Evolutionary conservation across 2,329 filamentous ascomycete genomes (phyloP).

Genomic region (Ophiostoma fasciatum): DNA sequence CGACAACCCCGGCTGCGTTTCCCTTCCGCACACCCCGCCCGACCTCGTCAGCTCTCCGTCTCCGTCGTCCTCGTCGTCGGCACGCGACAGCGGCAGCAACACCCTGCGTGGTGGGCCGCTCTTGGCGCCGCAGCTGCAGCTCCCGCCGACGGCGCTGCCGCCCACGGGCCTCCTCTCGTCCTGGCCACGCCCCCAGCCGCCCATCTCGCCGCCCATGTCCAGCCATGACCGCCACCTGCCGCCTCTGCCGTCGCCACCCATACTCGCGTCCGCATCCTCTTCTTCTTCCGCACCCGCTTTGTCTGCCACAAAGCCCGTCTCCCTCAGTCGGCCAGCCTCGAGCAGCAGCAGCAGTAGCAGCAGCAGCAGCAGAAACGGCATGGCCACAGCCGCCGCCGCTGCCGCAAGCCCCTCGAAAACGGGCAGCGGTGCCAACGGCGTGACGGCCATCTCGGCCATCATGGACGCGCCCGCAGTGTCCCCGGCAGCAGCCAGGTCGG

Average conservation of each 20-base stretch:
- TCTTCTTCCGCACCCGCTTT: background rate
- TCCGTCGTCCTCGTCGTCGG: constrained; percentile 12
- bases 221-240: constrained; percentile 34
- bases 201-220: constrained; percentile 41
- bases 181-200: constrained; percentile 26
- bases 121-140: too few relatives aligned
- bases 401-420: too few relatives aligned
- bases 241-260: constrained; percentile 8
- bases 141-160: too few relatives aligned
- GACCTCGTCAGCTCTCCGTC: constrained; percentile 34
- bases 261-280: constrained; percentile 5
- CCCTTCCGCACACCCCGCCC: constrained; percentile 38
- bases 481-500: background rate
- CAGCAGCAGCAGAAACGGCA: constrained; percentile 10
- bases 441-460: too few relatives aligned
- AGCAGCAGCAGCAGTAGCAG: constrained; percentile 14
- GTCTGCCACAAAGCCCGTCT: constrained; percentile 12
- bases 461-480: too few relatives aligned
- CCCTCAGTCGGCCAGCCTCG: too few relatives aligned
- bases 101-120: background rate
- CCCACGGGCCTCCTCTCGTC: constrained; percentile 29
- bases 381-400: too few relatives aligned
- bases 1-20: constrained; percentile 35
- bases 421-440: too few relatives aligned
- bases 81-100: too few relatives aligned